Evolutionary conservation across 257 asterid species (phyloP).

Genomic region (Mentha longifolia): DNA sequence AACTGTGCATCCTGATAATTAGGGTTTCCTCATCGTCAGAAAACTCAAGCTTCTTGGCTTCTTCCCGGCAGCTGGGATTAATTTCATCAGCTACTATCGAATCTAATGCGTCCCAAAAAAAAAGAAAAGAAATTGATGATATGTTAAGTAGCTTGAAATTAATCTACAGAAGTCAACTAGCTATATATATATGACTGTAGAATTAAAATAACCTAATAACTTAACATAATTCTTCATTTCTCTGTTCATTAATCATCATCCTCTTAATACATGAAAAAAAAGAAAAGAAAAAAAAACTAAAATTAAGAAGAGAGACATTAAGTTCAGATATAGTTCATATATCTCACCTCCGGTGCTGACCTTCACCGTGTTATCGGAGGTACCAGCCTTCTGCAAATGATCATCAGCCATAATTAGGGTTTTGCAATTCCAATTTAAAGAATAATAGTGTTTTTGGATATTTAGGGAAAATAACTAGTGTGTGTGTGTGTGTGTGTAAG

Average conservation of each 20-base stretch:
- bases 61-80: constrained; percentile 23
- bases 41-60: constrained; percentile 41
- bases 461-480: background rate
- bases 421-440: background rate
- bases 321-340: background rate
- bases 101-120: background rate
- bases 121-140: background rate
- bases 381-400: constrained; percentile 21
- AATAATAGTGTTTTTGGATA: background rate
- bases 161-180: background rate
- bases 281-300: background rate
- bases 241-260: background rate
- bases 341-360: constrained; percentile 30
- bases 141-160: background rate
- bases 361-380: background rate
- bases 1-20: constrained; percentile 52
- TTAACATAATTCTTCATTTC: background rate
- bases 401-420: constrained; percentile 39
- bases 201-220: background rate
- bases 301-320: background rate
- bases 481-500: background rate
- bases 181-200: background rate
- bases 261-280: background rate
- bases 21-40: constrained; percentile 55
- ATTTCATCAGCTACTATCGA: constrained; percentile 34